A percentile compares a stretch with the other conserved stretches of the same genome.
Evolutionary conservation across 805 yeast genomes (phyloP).

Genomic region (Dipodascus geniculatus): DNA sequence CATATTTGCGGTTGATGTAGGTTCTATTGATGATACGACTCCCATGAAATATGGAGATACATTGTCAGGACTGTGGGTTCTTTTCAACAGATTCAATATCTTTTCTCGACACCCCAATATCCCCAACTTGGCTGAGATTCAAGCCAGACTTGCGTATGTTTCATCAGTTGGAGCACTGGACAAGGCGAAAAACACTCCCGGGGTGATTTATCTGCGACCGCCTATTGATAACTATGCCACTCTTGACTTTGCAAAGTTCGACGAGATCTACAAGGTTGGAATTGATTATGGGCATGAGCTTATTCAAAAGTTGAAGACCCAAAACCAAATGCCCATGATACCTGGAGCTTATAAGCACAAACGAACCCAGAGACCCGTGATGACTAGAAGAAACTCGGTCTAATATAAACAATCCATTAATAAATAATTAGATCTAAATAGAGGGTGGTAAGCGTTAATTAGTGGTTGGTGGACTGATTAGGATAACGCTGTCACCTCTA

Average conservation of each 20-base stretch:
- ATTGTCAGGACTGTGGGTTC: conserved; percentile 83
- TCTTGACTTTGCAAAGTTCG: conserved; percentile 82
- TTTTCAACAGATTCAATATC: conserved; percentile 79
- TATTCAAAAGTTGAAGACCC: conserved; percentile 39
- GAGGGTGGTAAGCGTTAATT: conserved; percentile 1
- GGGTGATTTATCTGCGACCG: conserved; percentile 81
- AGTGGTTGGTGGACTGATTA: conserved; percentile 41
- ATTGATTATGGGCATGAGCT: conserved; percentile 53
- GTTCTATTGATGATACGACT: conserved; percentile 83
- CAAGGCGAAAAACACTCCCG: conserved; percentile 70
- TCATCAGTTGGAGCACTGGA: conserved; percentile 91
- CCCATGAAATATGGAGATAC: conserved; percentile 91
- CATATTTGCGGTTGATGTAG: conserved; percentile 91
- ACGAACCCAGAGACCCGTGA: conserved; percentile 22
- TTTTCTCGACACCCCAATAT: conserved; percentile 78
- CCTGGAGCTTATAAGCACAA: conserved; percentile 37
- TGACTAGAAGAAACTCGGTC: conserved; percentile 53
- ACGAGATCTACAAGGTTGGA: conserved; percentile 79
- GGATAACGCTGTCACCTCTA: conserved; percentile 94
- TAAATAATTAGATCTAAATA: not conserved
- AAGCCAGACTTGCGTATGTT: conserved; percentile 84
- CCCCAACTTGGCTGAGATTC: conserved; percentile 93
- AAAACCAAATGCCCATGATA: conserved; percentile 47
- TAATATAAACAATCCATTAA: conserved; percentile 4
- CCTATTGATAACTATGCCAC: conserved; percentile 91